Percentiles rank a stretch among this genome's conserved stretches.
These are phyloP conservation scores for Cladosporium sp. DNA, from an alignment of 2,329 filamentous ascomycete species.

Conservation along the genomic window DNA sequence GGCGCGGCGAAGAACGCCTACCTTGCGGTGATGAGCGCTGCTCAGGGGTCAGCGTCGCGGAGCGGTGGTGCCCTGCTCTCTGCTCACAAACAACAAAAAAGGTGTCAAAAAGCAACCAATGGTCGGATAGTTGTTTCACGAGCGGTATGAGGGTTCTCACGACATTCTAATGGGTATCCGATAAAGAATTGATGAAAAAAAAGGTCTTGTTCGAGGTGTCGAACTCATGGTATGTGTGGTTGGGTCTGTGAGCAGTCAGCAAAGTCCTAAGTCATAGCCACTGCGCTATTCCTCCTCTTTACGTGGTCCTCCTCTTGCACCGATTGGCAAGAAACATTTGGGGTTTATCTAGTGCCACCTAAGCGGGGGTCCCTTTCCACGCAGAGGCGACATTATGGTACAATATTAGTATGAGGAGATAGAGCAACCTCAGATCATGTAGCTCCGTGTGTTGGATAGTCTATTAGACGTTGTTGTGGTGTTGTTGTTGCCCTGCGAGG, in stretches of 20 bases:
- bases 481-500: constrained; percentile 13
- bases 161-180: too few relatives aligned
- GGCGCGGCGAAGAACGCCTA: not conserved
- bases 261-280: not conserved
- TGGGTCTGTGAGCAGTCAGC: too few relatives aligned
- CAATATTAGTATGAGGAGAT: constrained; percentile 7
- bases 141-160: too few relatives aligned
- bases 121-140: too few relatives aligned
- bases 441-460: constrained; percentile 11
- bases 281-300: constrained; percentile 1
- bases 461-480: constrained; percentile 6
- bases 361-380: constrained; percentile 1
- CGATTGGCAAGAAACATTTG: not conserved
- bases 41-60: not conserved
- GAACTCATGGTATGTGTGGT: not conserved
- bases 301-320: constrained; percentile 1
- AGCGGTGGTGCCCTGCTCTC: too few relatives aligned
- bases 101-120: too few relatives aligned
- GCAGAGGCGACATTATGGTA: constrained; percentile 8
- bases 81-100: too few relatives aligned
- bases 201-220: not conserved
- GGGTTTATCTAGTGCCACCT: constrained; percentile 1
- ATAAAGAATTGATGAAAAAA: not conserved
- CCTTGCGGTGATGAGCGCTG: not conserved
- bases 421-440: constrained; percentile 9